Evolutionary conservation across 176 grass and related monocot genomes (phyloP).

Genomic region (Avena eriantha): DNA sequence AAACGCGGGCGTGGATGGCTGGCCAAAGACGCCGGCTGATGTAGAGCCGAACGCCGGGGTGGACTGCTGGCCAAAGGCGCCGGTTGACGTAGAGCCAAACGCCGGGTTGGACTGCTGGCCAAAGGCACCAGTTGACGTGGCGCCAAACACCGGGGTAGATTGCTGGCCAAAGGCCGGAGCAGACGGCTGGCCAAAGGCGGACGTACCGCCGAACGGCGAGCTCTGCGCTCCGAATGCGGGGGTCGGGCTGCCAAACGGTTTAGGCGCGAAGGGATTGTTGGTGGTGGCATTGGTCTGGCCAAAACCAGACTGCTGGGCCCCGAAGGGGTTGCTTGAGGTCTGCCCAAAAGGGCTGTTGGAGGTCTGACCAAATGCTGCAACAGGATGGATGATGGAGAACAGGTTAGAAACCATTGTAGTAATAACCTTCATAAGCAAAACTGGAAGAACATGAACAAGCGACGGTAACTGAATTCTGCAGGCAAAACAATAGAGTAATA

Average conservation of each 20-base stretch:
- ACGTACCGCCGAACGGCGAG: slow-evolving; percentile 63
- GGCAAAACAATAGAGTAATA: neutral
- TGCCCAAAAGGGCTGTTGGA: slow-evolving; percentile 60
- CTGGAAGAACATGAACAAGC: neutral
- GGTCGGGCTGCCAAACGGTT: slow-evolving; percentile 73
- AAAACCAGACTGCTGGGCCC: slow-evolving; percentile 49
- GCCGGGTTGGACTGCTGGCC: slow-evolving; percentile 42
- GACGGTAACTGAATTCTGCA: neutral
- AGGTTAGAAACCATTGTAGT: neutral
- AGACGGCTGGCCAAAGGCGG: slow-evolving; percentile 63
- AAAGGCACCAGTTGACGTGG: neutral
- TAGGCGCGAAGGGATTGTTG: slow-evolving; percentile 75
- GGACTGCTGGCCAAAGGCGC: neutral
- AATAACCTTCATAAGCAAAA: neutral
- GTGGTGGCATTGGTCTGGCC: slow-evolving; percentile 58
- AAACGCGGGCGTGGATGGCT: slow-evolving; percentile 54
- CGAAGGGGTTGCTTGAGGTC: slow-evolving; percentile 62
- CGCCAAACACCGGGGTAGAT: neutral
- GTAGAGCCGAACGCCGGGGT: slow-evolving; percentile 39
- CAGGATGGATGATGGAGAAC: neutral
- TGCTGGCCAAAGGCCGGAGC: slow-evolving; percentile 59
- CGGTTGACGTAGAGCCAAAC: slow-evolving; percentile 39
- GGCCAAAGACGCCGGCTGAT: neutral
- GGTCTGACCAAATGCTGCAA: slow-evolving; percentile 58
- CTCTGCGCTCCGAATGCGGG: slow-evolving; percentile 59